Evolutionary conservation across 1,139 yeast species (phyloP), one percentile per base, ranked within the genome.

Genomic region (Suhomyces taliae): DNA sequence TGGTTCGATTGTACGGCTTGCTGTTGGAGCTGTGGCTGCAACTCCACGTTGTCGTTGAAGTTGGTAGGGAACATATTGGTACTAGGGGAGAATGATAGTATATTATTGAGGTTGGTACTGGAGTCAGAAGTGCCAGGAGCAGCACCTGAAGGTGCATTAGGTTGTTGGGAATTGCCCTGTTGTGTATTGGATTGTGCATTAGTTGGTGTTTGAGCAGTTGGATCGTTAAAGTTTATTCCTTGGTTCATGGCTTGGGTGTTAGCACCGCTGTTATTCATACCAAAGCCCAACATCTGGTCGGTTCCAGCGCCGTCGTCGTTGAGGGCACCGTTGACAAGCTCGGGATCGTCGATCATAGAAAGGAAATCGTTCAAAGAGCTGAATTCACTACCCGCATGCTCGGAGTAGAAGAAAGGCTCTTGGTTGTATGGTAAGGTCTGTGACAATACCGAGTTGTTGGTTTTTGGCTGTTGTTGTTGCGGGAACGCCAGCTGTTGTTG

Each of bases 331-430:
- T 76, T 78, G 14, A 80, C 82, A 55, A 81, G 68, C 45, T 82
- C 81, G 0, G 95, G 90, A 61, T 90, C 96, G 59, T 90, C 97
- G 43, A 91, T 82, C 90, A 91, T 89, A 3, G 93, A 84, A 46
- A 91, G 70, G 59, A 91, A 91, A 61, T 90, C 97, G 54, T 90
- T 90, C 54, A 91, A 74, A 0, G 97, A 90, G 52, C 91, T 85
- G 62, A 91, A 90, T 67, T 91, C 98, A 39, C 95, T 85, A 3
- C 96, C 96, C 0, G 95, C 96, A 64, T 90, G 96, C 60, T 90
- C 96, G 0, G 96, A 87, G 54, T 83, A 87, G 67, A 90, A 90
- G 47, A 87, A 81, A 0, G 95, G 90, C 53, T 83, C 87, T 51
- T 83, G 88, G 56, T 81, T 82, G 47, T 76, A 74, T 2, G 76